Evolutionary conservation across 306 rosid genomes (phyloP).

Genomic region (Alnus glutinosa): DNA sequence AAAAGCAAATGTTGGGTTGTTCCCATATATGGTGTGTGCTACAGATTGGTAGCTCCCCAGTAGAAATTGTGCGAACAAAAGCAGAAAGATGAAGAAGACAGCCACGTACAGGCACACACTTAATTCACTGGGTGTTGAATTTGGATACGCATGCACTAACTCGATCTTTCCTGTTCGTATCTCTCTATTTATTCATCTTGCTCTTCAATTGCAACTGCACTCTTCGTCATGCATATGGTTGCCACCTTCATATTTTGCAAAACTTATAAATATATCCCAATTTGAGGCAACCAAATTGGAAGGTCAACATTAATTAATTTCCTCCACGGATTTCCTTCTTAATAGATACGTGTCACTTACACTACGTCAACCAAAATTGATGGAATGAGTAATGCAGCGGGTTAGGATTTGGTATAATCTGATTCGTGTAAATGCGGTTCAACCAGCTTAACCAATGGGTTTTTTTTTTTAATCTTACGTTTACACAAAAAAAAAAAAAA

Average conservation of each 20-base stretch:
- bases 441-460: too few relatives aligned
- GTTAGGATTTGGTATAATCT: too few relatives aligned
- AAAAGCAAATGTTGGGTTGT: constrained; percentile 42
- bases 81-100: constrained; percentile 39
- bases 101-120: constrained; percentile 35
- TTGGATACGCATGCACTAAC: constrained; percentile 4
- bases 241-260: constrained; percentile 2
- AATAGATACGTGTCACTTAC: too few relatives aligned
- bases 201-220: constrained; percentile 31
- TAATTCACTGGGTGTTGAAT: constrained; percentile 33
- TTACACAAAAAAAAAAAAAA: too few relatives aligned
- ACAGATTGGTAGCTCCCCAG: constrained; percentile 21
- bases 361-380: too few relatives aligned
- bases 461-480: too few relatives aligned
- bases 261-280: too few relatives aligned
- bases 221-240: constrained; percentile 4
- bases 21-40: constrained; percentile 20
- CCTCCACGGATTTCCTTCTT: not conserved
- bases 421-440: too few relatives aligned
- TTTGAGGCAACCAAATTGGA: not conserved
- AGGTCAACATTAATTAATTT: too few relatives aligned
- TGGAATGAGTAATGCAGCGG: too few relatives aligned
- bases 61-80: constrained; percentile 32
- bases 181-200: not conserved
- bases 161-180: too few relatives aligned